phyloP scores from a whole-genome alignment of 1,139 yeast species.

The Pichia cactophila region DNA sequence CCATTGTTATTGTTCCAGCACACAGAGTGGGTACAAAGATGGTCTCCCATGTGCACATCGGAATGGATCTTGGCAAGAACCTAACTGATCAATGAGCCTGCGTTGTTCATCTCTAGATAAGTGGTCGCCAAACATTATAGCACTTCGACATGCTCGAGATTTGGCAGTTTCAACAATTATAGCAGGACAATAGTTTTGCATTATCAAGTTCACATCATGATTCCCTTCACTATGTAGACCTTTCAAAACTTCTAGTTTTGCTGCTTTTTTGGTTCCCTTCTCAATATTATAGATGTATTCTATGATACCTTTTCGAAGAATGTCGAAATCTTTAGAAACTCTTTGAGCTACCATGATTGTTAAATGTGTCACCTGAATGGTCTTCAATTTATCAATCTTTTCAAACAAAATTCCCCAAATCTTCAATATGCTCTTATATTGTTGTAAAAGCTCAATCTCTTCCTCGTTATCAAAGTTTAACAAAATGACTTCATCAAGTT shows the following conservation, averaged over 20 bases:
- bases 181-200: constrained; percentile 36
- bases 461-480: background rate
- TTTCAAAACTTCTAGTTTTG: background rate
- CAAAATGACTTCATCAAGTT: background rate
- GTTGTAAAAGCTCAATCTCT: constrained; percentile 22
- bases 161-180: constrained; percentile 44
- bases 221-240: background rate
- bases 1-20: background rate
- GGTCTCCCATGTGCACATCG: constrained; percentile 90
- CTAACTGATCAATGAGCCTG: constrained; percentile 35
- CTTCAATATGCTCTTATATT: constrained; percentile 29
- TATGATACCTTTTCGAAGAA: constrained; percentile 32
- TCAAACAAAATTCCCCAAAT: constrained; percentile 38
- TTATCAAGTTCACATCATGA: background rate
- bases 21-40: constrained; percentile 50
- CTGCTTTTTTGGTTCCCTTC: background rate
- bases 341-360: constrained; percentile 34
- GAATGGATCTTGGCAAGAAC: constrained; percentile 53
- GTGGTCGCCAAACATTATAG: constrained; percentile 66
- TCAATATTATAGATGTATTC: constrained; percentile 28
- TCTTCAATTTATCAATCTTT: constrained; percentile 17
- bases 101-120: constrained; percentile 40
- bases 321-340: constrained; percentile 20
- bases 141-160: constrained; percentile 62
- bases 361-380: constrained; percentile 30